Conservation (phyloP, 78 protist genomes). For the Dictyostelium firmibasis region DNA sequence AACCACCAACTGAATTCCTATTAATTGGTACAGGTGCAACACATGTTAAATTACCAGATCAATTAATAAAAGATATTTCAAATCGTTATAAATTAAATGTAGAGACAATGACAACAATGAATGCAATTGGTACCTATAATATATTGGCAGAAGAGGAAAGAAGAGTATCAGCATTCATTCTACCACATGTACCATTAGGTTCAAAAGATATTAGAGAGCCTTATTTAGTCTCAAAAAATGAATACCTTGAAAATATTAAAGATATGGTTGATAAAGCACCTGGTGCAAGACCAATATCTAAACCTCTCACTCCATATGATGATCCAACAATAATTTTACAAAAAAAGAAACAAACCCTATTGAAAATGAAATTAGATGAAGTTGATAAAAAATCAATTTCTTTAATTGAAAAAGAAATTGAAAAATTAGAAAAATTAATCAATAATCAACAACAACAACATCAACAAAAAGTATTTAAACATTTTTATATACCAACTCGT, state of each 20-base stretch:
- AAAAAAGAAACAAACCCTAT: neutral
- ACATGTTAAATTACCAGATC: neutral
- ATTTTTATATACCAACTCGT: neutral
- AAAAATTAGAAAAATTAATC: neutral
- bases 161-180: conserved; percentile 40
- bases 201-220: conserved; percentile 29
- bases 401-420: neutral
- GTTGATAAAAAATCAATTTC: neutral
- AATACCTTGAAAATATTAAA: neutral
- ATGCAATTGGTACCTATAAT: conserved; percentile 72
- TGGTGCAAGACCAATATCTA: neutral
- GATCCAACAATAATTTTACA: neutral
- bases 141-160: conserved; percentile 62
- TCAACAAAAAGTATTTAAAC: neutral
- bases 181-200: conserved; percentile 19
- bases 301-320: neutral
- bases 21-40: conserved; percentile 51
- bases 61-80: neutral
- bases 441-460: neutral
- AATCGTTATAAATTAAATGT: neutral
- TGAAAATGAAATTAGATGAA: conserved; percentile 4
- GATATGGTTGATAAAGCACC: neutral
- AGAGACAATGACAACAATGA: conserved; percentile 30
- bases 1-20: conserved; percentile 47
- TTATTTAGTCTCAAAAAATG: conserved; percentile 27